These are phyloP conservation scores for Chenopodium album DNA, from an alignment of 148 eudicot species.

Conservation along the genomic window DNA sequence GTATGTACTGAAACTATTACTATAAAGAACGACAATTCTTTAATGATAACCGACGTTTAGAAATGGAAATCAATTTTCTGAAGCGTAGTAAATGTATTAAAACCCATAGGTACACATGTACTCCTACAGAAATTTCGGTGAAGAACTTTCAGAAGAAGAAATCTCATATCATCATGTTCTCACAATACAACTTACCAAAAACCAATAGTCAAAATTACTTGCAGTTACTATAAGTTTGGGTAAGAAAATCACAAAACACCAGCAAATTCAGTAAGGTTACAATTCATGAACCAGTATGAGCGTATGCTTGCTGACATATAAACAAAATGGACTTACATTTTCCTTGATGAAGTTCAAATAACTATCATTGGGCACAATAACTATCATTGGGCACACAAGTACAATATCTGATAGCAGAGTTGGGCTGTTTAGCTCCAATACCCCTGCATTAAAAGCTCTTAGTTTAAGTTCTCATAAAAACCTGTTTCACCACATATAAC, in stretches of 20 bases:
- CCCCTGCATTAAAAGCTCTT: conserved; percentile 42
- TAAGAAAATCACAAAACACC: too few relatives aligned
- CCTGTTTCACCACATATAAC: background rate
- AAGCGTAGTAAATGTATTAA: too few relatives aligned
- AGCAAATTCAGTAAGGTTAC: background rate
- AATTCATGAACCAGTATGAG: background rate
- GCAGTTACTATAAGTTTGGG: background rate
- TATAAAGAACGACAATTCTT: background rate
- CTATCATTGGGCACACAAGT: conserved; percentile 96
- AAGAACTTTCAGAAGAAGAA: background rate
- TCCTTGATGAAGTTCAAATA: conserved; percentile 90
- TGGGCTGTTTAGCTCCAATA: conserved; percentile 96
- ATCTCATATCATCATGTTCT: background rate
- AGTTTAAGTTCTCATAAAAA: background rate
- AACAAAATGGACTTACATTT: conserved; percentile 47
- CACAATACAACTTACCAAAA: background rate
- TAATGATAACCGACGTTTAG: background rate
- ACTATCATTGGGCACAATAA: conserved; percentile 89
- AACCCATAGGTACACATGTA: background rate
- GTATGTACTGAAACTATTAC: too few relatives aligned
- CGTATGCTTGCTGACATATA: too few relatives aligned
- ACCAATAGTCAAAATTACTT: background rate
- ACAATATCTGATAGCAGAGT: conserved; percentile 94
- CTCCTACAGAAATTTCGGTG: background rate
- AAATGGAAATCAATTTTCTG: too few relatives aligned